Evolutionary conservation across 805 yeast genomes (phyloP).

Genomic region (Vanderwaltozyma tropicalis): DNA sequence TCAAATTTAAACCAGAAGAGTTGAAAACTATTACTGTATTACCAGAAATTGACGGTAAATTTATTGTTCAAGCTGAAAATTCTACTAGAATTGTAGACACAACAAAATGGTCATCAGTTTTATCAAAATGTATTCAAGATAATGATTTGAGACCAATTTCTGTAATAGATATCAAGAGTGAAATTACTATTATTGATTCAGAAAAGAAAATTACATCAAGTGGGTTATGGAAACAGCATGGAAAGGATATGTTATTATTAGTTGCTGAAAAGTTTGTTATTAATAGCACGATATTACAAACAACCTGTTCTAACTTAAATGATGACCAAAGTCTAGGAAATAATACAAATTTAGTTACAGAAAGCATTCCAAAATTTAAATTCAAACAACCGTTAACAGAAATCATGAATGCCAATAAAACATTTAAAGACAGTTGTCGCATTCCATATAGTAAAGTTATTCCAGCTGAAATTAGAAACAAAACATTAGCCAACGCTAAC

Average conservation of each 20-base stretch:
- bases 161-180: constrained; percentile 10
- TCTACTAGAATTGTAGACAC: constrained; percentile 7
- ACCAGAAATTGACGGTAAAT: constrained; percentile 4
- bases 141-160: constrained; percentile 11
- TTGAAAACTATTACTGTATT: constrained; percentile 1
- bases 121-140: constrained; percentile 11
- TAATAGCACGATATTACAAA: neutral
- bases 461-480: constrained; percentile 15
- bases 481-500: constrained; percentile 11
- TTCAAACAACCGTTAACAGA: constrained; percentile 19
- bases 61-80: constrained; percentile 2
- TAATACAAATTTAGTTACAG: neutral
- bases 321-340: neutral
- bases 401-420: constrained; percentile 9
- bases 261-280: neutral
- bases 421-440: constrained; percentile 8
- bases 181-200: neutral
- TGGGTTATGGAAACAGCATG: constrained; percentile 3
- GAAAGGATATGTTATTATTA: neutral
- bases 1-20: constrained; percentile 5
- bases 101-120: constrained; percentile 11
- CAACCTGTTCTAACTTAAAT: no score
- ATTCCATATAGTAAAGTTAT: constrained; percentile 13
- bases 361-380: neutral
- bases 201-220: neutral